Evolutionary conservation across 345 rosid genomes (phyloP).

Genomic region (Toxicodendron radicans): DNA sequence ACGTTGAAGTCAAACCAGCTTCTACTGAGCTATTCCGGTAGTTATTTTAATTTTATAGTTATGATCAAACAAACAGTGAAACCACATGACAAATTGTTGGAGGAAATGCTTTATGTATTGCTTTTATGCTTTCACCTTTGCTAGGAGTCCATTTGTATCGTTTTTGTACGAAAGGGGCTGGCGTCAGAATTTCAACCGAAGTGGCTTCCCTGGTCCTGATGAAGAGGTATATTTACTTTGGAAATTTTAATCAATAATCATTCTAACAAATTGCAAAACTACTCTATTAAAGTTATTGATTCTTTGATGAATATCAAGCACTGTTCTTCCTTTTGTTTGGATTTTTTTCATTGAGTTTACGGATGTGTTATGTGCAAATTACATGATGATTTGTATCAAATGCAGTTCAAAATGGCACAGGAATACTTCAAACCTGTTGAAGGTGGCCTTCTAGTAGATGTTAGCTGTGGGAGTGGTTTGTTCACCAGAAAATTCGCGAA

Average conservation of each 20-base stretch:
- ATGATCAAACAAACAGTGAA: background rate
- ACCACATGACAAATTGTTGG: background rate
- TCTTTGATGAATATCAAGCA: background rate
- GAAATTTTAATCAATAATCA: no score
- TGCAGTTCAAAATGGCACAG: slow-evolving; percentile 97
- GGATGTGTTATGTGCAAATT: background rate
- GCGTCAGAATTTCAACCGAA: slow-evolving; percentile 75
- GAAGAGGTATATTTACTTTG: slow-evolving; percentile 65
- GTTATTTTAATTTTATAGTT: background rate
- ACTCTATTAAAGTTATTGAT: background rate
- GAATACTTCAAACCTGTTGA: slow-evolving; percentile 72
- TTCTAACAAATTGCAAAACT: no score
- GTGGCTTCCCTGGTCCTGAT: slow-evolving; percentile 95
- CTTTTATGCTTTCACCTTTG: slow-evolving; percentile 14
- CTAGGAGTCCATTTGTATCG: slow-evolving; percentile 91
- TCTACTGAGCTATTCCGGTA: slow-evolving; percentile 86
- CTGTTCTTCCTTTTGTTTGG: background rate
- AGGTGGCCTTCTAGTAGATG: slow-evolving; percentile 89
- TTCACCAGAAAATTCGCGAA: slow-evolving; percentile 86
- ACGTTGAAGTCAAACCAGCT: slow-evolving; percentile 65
- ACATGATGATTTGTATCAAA: slow-evolving; percentile 4
- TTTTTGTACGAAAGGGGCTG: slow-evolving; percentile 94
- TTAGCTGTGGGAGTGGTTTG: slow-evolving; percentile 94
- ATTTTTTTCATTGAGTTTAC: slow-evolving; percentile 13
- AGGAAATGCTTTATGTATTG: background rate